Conservation (phyloP, 1,284 basidiomycete species). For the Vanrija sp. region DNA sequence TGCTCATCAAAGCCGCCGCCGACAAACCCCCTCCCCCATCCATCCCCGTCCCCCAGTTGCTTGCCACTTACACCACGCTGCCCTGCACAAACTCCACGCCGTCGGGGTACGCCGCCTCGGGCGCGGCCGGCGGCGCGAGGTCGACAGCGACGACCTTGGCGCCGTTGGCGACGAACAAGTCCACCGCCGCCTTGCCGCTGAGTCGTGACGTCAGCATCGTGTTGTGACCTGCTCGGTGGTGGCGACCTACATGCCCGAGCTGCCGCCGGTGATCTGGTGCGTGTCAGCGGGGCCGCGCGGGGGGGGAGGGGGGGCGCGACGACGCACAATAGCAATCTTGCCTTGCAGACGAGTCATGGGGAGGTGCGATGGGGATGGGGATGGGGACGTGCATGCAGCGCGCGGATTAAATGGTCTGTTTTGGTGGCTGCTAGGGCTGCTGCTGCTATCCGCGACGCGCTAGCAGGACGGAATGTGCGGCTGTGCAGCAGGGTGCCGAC, state of each 20-base stretch:
- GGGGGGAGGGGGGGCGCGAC: no score
- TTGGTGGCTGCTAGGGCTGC: no score
- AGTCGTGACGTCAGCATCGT: neutral
- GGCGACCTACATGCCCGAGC: neutral
- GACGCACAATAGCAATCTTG: neutral
- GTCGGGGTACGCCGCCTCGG: neutral
- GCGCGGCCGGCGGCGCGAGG: neutral
- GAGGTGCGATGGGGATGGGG: no score
- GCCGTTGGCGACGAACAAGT: neutral
- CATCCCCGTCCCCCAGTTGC: no score
- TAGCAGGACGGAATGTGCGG: no score
- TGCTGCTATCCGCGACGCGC: no score
- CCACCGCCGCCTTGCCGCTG: neutral
- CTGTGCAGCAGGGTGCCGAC: no score
- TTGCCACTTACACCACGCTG: no score
- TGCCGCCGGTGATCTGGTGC: neutral
- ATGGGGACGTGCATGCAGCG: no score
- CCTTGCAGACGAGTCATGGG: neutral
- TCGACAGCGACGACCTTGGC: neutral
- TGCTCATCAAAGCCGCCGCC: neutral
- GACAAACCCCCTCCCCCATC: no score
- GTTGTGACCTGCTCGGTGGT: neutral
- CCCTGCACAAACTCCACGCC: neutral
- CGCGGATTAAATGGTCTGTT: no score
- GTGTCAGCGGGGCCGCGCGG: neutral